phyloP scores from a whole-genome alignment of 2,329 filamentous ascomycete genomes.

The Stagonosporopsis rhizophila region DNA sequence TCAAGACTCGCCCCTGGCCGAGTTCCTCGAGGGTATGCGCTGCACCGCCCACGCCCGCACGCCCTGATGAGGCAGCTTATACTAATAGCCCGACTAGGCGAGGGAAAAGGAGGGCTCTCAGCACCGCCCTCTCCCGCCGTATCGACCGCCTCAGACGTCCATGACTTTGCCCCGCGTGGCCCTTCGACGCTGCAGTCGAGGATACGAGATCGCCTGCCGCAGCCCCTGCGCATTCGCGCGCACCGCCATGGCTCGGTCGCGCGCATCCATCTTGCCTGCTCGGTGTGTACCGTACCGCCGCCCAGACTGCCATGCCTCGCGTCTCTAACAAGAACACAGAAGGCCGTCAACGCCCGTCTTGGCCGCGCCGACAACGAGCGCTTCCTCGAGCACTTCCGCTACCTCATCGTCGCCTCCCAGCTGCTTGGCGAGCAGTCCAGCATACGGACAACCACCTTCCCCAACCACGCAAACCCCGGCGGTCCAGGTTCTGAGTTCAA shows the following conservation, averaged over 20 bases:
- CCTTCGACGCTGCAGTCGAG: constrained; percentile 57
- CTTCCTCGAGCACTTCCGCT: constrained; percentile 92
- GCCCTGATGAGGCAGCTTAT: constrained; percentile 2
- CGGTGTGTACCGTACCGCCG: constrained; percentile 34
- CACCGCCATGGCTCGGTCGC: constrained; percentile 48
- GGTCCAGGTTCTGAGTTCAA: constrained; percentile 42
- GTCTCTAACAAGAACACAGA: constrained; percentile 54
- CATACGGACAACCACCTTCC: constrained; percentile 43
- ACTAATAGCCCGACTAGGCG: constrained; percentile 41
- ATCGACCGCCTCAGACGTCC: constrained; percentile 24
- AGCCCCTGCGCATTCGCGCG: constrained; percentile 51
- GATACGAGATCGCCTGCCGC: constrained; percentile 58
- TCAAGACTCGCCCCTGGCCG: constrained; percentile 85
- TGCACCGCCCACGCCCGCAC: background rate
- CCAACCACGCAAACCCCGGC: constrained; percentile 37
- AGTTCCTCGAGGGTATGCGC: constrained; percentile 80
- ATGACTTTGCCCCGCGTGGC: constrained; percentile 60
- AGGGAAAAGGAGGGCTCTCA: constrained; percentile 39
- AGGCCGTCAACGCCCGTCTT: constrained; percentile 73
- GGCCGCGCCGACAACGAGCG: constrained; percentile 80
- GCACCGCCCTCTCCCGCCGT: constrained; percentile 32
- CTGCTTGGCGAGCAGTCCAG: constrained; percentile 71
- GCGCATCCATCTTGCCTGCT: constrained; percentile 48
- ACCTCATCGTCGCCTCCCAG: constrained; percentile 90
- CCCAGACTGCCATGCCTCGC: background rate